These are phyloP conservation scores for Zymoseptoria passerinii DNA, from an alignment of 2,329 filamentous ascomycete genomes.

Conservation along the genomic window DNA sequence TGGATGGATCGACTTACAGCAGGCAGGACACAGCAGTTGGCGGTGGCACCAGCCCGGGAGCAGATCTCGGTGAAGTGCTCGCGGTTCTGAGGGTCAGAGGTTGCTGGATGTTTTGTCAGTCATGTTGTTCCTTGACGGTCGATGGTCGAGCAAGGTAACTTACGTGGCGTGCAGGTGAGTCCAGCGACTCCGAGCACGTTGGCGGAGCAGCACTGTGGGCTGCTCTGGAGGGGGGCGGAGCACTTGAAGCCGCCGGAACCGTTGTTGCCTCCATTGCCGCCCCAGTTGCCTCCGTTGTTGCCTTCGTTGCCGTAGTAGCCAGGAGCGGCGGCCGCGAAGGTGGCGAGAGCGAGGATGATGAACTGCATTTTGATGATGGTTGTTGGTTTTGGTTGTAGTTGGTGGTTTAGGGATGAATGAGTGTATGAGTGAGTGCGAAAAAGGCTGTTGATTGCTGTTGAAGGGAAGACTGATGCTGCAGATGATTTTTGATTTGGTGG, in stretches of 20 bases:
- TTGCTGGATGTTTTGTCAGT: neutral
- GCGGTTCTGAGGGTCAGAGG: neutral
- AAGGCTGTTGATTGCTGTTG: neutral
- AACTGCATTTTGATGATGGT: slow-evolving; percentile 8
- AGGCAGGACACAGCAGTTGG: slow-evolving; percentile 9
- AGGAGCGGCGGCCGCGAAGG: neutral
- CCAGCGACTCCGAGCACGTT: slow-evolving; percentile 5
- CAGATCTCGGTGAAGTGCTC: slow-evolving; percentile 3
- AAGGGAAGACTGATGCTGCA: neutral
- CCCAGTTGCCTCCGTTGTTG: neutral
- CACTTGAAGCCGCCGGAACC: neutral
- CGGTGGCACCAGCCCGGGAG: slow-evolving; percentile 5
- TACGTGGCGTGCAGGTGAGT: slow-evolving; percentile 7
- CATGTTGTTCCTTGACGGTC: neutral
- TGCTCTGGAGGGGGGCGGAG: neutral
- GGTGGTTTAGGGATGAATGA: neutral
- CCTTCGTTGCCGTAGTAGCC: neutral
- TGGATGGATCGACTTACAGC: slow-evolving; percentile 3
- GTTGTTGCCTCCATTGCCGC: neutral
- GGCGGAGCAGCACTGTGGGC: slow-evolving; percentile 7
- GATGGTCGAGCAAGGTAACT: neutral
- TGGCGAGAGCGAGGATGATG: slow-evolving; percentile 5
- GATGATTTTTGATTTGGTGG: neutral
- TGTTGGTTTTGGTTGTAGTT: neutral
- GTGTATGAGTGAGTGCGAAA: neutral